A percentile compares a stretch with the other conserved stretches of the same genome.
phyloP scores from a whole-genome alignment of 495 filamentous ascomycete genomes.

The Penicillium goetzii region DNA sequence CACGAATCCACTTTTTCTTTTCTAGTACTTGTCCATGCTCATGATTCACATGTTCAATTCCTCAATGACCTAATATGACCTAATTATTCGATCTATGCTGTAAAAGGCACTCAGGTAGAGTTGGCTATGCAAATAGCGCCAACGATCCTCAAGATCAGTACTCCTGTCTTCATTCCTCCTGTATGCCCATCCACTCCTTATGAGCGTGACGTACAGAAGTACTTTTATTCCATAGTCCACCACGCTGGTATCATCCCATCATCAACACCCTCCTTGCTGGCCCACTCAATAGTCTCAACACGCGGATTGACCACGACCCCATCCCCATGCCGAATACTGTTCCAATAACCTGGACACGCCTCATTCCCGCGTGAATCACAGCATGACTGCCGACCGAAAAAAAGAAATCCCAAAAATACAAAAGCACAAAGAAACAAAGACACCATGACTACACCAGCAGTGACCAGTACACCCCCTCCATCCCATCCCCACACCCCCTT shows the following conservation, averaged over 20 bases:
- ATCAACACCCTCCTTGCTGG: slow-evolving; percentile 22
- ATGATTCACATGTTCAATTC: background rate
- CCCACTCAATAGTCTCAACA: slow-evolving; percentile 22
- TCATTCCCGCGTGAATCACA: slow-evolving; percentile 7
- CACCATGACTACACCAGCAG: background rate
- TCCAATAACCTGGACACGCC: background rate
- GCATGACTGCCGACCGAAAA: background rate
- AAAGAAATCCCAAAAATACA: background rate
- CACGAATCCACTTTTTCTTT: background rate
- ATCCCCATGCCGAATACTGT: background rate
- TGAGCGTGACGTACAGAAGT: background rate
- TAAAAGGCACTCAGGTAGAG: slow-evolving; percentile 11
- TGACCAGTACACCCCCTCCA: no score
- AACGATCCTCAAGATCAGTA: background rate
- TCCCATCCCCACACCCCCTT: background rate
- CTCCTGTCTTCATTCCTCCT: slow-evolving; percentile 5
- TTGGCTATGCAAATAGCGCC: slow-evolving; percentile 24
- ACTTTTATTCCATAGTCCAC: slow-evolving; percentile 17
- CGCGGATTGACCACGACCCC: slow-evolving; percentile 11
- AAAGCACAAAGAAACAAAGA: background rate
- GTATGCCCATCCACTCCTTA: background rate
- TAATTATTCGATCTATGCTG: background rate
- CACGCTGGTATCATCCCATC: slow-evolving; percentile 16
- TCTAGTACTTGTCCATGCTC: background rate
- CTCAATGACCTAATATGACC: background rate